phyloP scores from a whole-genome alignment of 768 basidiomycete genomes.

The Neoboletus subvelutipes region DNA sequence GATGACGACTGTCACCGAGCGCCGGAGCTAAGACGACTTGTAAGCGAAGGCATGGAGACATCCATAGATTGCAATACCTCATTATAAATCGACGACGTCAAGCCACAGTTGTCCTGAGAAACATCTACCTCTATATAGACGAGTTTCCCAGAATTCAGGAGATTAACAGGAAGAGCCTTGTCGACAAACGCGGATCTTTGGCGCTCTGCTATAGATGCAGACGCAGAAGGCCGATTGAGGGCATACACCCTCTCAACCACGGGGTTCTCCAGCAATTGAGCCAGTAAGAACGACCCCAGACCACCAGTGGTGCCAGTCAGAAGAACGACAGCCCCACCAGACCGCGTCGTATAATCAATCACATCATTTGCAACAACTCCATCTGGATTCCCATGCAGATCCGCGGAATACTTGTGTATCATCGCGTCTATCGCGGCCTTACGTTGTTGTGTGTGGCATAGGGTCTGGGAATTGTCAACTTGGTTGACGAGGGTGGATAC shows the following conservation, averaged over 20 bases:
- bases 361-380: not conserved
- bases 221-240: conserved; percentile 29
- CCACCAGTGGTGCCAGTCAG: conserved; percentile 46
- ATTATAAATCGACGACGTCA: conserved; percentile 25
- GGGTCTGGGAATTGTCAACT: not conserved
- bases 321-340: not conserved
- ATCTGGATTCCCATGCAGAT: not conserved
- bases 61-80: conserved; percentile 22
- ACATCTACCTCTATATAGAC: conserved; percentile 40
- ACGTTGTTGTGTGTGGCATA: not conserved
- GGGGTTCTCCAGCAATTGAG: conserved; percentile 26
- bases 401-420: conserved; percentile 38
- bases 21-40: conserved; percentile 13
- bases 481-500: not conserved
- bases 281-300: conserved; percentile 40
- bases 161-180: conserved; percentile 31
- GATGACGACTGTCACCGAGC: conserved; percentile 30
- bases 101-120: conserved; percentile 30
- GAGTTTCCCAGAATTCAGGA: conserved; percentile 35
- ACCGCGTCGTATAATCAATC: no score
- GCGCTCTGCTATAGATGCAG: conserved; percentile 19
- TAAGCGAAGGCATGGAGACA: not conserved
- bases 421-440: conserved; percentile 27
- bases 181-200: conserved; percentile 38
- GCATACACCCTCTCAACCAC: conserved; percentile 34